Conservation (phyloP, 2,329 filamentous ascomycete species). For the Talaromyces sp. region DNA sequence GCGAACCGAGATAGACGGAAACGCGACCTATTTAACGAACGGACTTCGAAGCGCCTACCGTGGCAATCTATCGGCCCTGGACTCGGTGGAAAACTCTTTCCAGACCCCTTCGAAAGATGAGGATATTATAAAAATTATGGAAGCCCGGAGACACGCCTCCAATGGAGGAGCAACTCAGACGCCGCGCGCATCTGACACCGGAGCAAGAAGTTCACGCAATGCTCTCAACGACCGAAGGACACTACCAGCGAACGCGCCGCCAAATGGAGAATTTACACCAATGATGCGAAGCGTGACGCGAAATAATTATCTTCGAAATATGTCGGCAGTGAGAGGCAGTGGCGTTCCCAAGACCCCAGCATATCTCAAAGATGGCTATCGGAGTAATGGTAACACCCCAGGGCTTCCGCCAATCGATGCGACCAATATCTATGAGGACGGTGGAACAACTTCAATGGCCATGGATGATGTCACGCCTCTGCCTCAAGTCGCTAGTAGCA, state of each 20-base stretch:
- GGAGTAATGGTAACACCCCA: conserved; percentile 66
- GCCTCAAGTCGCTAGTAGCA: conserved; percentile 72
- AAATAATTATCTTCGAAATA: conserved; percentile 54
- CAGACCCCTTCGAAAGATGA: conserved; percentile 71
- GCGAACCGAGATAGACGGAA: conserved; percentile 69
- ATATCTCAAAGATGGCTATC: conserved; percentile 56
- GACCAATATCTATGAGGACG: conserved; percentile 59
- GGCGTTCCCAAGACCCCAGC: conserved; percentile 64
- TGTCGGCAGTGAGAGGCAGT: conserved; percentile 56
- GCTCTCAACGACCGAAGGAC: conserved; percentile 67
- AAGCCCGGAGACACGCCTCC: conserved; percentile 55
- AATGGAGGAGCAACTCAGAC: conserved; percentile 61
- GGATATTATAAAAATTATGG: conserved; percentile 70
- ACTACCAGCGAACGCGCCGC: conserved; percentile 54
- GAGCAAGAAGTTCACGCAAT: conserved; percentile 31
- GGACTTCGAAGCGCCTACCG: conserved; percentile 52
- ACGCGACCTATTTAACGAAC: conserved; percentile 72
- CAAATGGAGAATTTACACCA: conserved; percentile 80
- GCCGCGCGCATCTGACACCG: conserved; percentile 60
- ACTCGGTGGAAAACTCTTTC: conserved; percentile 85
- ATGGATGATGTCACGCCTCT: conserved; percentile 65
- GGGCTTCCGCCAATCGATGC: conserved; percentile 68
- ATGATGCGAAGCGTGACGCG: conserved; percentile 75
- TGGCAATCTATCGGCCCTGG: conserved; percentile 51
- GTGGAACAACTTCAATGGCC: conserved; percentile 54